Conservation (phyloP, 805 yeast species). For the Barnettozyma sucrosica region DNA sequence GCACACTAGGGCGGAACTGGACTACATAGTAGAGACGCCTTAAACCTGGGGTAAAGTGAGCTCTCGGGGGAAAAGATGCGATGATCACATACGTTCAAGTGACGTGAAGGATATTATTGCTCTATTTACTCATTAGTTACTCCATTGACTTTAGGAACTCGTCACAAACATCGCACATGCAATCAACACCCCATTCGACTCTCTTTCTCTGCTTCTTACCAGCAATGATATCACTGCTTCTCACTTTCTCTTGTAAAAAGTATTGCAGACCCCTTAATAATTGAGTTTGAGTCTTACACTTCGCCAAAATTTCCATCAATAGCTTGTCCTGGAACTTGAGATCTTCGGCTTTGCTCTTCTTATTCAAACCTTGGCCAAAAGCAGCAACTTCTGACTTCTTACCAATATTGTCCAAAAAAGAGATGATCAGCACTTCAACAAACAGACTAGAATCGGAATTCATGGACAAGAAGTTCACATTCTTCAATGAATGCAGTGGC, state of each 20-base stretch:
- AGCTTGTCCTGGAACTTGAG: constrained; percentile 41
- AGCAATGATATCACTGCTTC: constrained; percentile 40
- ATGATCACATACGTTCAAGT: too few species aligned
- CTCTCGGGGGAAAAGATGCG: background rate
- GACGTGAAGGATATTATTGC: too few species aligned
- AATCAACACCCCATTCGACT: constrained; percentile 61
- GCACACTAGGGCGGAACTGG: too few species aligned
- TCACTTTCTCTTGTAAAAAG: constrained; percentile 45
- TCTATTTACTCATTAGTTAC: background rate
- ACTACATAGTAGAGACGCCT: background rate
- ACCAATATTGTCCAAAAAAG: constrained; percentile 58
- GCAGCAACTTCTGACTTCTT: constrained; percentile 46
- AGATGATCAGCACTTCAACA: constrained; percentile 65
- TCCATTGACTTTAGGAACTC: constrained; percentile 30
- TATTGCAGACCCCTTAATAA: constrained; percentile 63
- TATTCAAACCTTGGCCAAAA: constrained; percentile 26
- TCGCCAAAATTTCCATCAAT: constrained; percentile 43
- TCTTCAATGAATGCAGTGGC: constrained; percentile 66
- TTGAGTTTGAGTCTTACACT: constrained; percentile 52
- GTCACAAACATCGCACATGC: constrained; percentile 47
- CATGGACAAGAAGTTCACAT: constrained; percentile 64
- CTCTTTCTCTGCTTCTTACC: constrained; percentile 52
- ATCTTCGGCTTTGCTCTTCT: constrained; percentile 30
- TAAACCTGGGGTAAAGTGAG: background rate
- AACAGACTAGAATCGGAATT: constrained; percentile 58